These are phyloP conservation scores for Lentinula sp. DNA, from an alignment of 768 basidiomycete species.

Conservation along the genomic window DNA sequence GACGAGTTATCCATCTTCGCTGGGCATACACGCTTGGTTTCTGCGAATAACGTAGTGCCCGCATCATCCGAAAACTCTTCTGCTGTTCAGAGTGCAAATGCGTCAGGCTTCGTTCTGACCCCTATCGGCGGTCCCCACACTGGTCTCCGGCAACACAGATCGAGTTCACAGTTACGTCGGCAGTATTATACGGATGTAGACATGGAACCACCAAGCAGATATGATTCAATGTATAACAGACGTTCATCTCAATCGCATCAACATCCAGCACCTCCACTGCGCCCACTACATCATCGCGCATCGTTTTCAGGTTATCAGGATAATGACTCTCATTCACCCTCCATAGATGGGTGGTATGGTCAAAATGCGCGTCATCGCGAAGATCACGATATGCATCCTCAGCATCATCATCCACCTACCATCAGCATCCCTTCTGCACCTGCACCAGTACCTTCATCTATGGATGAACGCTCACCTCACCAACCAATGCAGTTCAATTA, in stretches of 20 bases:
- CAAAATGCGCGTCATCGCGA: background rate
- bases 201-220: background rate
- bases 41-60: slow-evolving; percentile 2
- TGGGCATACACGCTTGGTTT: slow-evolving; percentile 57
- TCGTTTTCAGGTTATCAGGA: background rate
- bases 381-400: background rate
- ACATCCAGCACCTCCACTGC: background rate
- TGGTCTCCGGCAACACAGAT: slow-evolving; percentile 7
- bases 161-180: slow-evolving; percentile 8
- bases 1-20: slow-evolving; percentile 69
- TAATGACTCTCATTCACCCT: background rate
- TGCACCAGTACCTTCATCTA: background rate
- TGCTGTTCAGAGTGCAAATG: too few relatives aligned
- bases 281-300: background rate
- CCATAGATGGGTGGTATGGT: background rate
- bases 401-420: background rate
- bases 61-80: background rate
- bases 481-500: slow-evolving; percentile 3
- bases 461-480: slow-evolving; percentile 2
- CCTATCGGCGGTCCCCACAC: slow-evolving; percentile 8
- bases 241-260: background rate
- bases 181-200: background rate
- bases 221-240: background rate
- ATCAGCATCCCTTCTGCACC: slow-evolving; percentile 7
- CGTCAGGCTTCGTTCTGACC: background rate